Evolutionary conservation across 768 basidiomycete genomes (phyloP).

Genomic region (Tulasnella calospora): DNA sequence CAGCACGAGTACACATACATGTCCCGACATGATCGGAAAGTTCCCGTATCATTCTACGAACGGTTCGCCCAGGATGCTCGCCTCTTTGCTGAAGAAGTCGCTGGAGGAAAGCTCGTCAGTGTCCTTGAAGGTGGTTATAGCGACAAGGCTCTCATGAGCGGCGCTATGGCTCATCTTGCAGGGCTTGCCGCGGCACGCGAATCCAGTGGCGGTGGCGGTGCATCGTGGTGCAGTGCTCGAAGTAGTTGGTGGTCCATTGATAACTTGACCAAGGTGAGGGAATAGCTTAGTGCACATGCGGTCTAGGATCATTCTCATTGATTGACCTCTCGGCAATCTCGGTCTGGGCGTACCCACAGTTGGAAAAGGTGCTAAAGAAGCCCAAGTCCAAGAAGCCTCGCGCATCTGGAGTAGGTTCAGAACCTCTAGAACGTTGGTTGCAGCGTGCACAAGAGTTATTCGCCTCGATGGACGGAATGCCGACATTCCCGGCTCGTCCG

Average conservation of each 20-base stretch:
- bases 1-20: conserved; percentile 87
- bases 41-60: conserved; percentile 80
- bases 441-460: conserved; percentile 52
- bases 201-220: neutral
- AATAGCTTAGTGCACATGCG: conserved; percentile 20
- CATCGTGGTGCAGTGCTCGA: conserved; percentile 22
- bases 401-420: conserved; percentile 32
- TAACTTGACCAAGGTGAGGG: conserved; percentile 55
- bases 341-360: neutral
- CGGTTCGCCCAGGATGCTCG: conserved; percentile 72
- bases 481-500: conserved; percentile 11
- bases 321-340: conserved; percentile 31
- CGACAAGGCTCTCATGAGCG: conserved; percentile 80
- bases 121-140: conserved; percentile 96
- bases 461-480: conserved; percentile 36
- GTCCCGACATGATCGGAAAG: conserved; percentile 87
- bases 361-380: conserved; percentile 56
- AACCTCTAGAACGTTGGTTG: conserved; percentile 50
- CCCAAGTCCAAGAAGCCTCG: conserved; percentile 28
- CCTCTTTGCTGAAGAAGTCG: conserved; percentile 57
- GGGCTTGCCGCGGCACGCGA: conserved; percentile 47
- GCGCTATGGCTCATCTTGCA: conserved; percentile 71
- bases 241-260: conserved; percentile 61
- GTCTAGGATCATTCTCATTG: conserved; percentile 32
- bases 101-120: conserved; percentile 68